Evolutionary conservation across 2,329 filamentous ascomycete species (phyloP).

Genomic region (Emmonsiellopsis sp.): DNA sequence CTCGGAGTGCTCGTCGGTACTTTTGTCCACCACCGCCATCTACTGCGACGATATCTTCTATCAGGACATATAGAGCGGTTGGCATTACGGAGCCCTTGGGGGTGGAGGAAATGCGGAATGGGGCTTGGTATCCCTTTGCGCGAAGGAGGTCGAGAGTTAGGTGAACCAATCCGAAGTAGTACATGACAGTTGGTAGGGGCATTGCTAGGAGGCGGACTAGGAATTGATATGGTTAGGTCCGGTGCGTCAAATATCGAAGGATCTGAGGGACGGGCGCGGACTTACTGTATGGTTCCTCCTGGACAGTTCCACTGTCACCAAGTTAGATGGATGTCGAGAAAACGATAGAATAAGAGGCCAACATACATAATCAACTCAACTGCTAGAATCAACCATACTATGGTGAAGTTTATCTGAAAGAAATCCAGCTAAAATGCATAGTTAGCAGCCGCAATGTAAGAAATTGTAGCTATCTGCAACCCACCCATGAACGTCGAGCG

Average conservation of each 20-base stretch:
- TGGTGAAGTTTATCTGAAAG: conserved; percentile 39
- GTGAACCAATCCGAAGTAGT: conserved; percentile 36
- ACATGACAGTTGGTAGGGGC: conserved; percentile 38
- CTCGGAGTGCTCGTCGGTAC: conserved; percentile 43
- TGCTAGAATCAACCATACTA: conserved; percentile 36
- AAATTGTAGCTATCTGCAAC: conserved; percentile 1
- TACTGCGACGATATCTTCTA: conserved; percentile 60
- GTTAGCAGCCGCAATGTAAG: conserved; percentile 2
- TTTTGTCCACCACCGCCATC: conserved; percentile 52
- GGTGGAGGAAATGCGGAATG: conserved; percentile 56
- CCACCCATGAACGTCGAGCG: conserved; percentile 35
- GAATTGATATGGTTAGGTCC: conserved; percentile 3
- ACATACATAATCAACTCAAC: conserved; percentile 36
- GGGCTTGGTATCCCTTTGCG: conserved; percentile 38
- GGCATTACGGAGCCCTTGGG: conserved; percentile 50
- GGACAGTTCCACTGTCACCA: conserved; percentile 30
- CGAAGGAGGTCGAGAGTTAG: conserved; percentile 35
- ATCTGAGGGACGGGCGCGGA: neutral
- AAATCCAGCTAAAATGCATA: conserved; percentile 29
- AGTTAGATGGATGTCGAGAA: conserved; percentile 10
- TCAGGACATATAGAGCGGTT: conserved; percentile 55
- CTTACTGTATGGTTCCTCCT: conserved; percentile 31
- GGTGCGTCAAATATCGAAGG: neutral
- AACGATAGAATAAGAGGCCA: neutral
- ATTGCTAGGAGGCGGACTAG: conserved; percentile 36